Percentiles rank a stretch among this genome's conserved stretches.
phyloP scores from a whole-genome alignment of 331 rosid species.

The Saraca asoca region DNA sequence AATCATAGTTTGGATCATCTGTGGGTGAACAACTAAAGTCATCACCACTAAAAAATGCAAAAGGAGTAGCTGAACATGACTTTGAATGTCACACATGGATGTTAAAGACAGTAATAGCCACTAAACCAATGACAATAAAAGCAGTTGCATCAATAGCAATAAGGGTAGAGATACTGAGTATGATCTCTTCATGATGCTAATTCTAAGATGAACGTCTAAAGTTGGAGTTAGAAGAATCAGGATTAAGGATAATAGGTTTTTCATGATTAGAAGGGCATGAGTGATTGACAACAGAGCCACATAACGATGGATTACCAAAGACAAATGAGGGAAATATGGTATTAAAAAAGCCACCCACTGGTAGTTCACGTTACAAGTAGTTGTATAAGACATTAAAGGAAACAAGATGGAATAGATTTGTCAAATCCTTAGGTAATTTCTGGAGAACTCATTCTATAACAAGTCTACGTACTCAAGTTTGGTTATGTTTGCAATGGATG shows the following conservation, averaged over 20 bases:
- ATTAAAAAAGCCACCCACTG: conserved; percentile 96
- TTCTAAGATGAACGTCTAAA: conserved; percentile 49
- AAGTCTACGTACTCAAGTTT: conserved; percentile 76
- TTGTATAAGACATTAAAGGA: too few relatives aligned
- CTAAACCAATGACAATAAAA: conserved; percentile 76
- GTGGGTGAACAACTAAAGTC: conserved; percentile 71
- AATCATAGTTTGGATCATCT: conserved; percentile 73
- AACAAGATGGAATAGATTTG: conserved; percentile 75
- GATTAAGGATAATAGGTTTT: too few relatives aligned
- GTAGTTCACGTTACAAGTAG: conserved; percentile 83
- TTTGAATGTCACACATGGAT: conserved; percentile 62
- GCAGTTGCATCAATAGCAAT: conserved; percentile 97
- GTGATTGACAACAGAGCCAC: too few relatives aligned
- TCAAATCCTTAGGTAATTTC: conserved; percentile 82
- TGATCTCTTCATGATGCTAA: conserved; percentile 59
- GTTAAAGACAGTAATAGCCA: conserved; percentile 79
- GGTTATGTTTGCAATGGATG: conserved; percentile 66
- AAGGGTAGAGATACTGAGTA: conserved; percentile 87
- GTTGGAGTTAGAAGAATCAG: too few relatives aligned
- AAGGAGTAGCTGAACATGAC: conserved; percentile 60
- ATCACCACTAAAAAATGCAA: conserved; percentile 73
- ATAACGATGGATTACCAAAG: too few relatives aligned
- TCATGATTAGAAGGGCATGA: too few relatives aligned
- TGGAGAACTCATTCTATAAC: conserved; percentile 75
- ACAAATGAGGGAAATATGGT: conserved; percentile 73